These are phyloP conservation scores for Alternaria triticina DNA, from an alignment of 2,329 filamentous ascomycete species.

Conservation along the genomic window DNA sequence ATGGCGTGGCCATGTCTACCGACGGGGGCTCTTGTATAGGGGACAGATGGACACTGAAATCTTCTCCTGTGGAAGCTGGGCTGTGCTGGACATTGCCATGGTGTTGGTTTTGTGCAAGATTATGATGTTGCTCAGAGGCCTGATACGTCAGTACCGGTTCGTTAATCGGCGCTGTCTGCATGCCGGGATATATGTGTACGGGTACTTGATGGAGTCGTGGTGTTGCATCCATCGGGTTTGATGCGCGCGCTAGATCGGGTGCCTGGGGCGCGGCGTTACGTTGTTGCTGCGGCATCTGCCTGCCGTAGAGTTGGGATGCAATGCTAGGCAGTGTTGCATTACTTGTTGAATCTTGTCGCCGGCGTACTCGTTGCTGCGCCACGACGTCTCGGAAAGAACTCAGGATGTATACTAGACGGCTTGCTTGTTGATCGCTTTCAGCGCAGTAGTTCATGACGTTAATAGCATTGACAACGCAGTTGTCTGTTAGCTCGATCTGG, in stretches of 20 bases:
- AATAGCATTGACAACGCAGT: constrained; percentile 47
- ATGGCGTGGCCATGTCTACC: constrained; percentile 7
- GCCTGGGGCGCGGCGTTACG: constrained; percentile 6
- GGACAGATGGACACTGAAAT: constrained; percentile 39
- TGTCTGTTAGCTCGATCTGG: constrained; percentile 40
- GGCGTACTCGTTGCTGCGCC: constrained; percentile 33
- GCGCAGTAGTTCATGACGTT: constrained; percentile 51
- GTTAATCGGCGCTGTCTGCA: constrained; percentile 37
- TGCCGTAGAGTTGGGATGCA: constrained; percentile 42
- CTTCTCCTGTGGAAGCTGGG: constrained; percentile 13
- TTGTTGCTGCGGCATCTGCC: constrained; percentile 18
- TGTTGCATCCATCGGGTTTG: constrained; percentile 22
- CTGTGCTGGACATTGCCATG: constrained; percentile 6
- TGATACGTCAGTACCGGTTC: constrained; percentile 18
- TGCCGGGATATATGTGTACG: constrained; percentile 46
- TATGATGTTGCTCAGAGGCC: neutral
- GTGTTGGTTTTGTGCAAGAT: neutral
- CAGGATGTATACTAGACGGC: constrained; percentile 47
- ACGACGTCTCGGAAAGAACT: constrained; percentile 49
- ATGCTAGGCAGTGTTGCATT: constrained; percentile 40
- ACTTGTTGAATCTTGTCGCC: constrained; percentile 33
- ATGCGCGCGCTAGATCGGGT: constrained; percentile 8
- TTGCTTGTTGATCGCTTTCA: constrained; percentile 50
- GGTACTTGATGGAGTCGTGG: constrained; percentile 42
- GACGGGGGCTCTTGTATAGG: constrained; percentile 36